Evolutionary conservation across 139 green algal species (phyloP).

Genomic region (Picochlorum costavermella): DNA sequence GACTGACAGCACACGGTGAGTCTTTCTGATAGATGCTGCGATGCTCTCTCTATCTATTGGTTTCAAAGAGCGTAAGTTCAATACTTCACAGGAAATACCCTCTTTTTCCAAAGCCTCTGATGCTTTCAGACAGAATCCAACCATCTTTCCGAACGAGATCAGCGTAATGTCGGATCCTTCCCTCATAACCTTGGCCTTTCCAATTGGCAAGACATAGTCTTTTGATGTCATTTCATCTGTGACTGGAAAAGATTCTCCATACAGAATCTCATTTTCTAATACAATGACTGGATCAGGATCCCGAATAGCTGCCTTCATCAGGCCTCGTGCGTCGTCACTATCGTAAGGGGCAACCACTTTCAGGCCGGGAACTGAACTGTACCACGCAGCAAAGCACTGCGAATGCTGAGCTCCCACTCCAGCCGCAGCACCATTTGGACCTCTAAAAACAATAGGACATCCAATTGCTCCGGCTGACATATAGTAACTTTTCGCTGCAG

Average conservation of each 20-base stretch:
- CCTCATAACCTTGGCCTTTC: constrained; percentile 87
- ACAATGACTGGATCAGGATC: constrained; percentile 96
- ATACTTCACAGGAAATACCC: constrained; percentile 80
- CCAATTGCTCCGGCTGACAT: constrained; percentile 94
- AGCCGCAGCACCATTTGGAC: constrained; percentile 92
- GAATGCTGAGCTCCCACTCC: constrained; percentile 97
- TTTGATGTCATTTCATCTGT: constrained; percentile 64
- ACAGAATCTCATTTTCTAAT: constrained; percentile 97
- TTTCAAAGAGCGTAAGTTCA: constrained; percentile 94
- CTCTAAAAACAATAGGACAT: constrained; percentile 94
- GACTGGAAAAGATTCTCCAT: constrained; percentile 80
- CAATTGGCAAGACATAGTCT: constrained; percentile 93
- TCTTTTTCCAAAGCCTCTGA: constrained; percentile 79
- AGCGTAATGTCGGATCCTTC: constrained; percentile 88
- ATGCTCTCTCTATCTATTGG: constrained; percentile 89
- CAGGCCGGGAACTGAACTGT: constrained; percentile 82
- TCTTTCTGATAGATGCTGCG: constrained; percentile 75
- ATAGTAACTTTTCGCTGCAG: constrained; percentile 95
- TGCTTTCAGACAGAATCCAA: constrained; percentile 78
- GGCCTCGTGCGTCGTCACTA: constrained; percentile 81
- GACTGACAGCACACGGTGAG: constrained; percentile 75
- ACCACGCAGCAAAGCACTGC: constrained; percentile 98
- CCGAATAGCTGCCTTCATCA: constrained; percentile 94
- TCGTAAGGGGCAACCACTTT: constrained; percentile 98
- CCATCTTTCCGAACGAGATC: constrained; percentile 88